Conservation (phyloP, 164 flowering plant genomes). For the Houttuynia cordata region DNA sequence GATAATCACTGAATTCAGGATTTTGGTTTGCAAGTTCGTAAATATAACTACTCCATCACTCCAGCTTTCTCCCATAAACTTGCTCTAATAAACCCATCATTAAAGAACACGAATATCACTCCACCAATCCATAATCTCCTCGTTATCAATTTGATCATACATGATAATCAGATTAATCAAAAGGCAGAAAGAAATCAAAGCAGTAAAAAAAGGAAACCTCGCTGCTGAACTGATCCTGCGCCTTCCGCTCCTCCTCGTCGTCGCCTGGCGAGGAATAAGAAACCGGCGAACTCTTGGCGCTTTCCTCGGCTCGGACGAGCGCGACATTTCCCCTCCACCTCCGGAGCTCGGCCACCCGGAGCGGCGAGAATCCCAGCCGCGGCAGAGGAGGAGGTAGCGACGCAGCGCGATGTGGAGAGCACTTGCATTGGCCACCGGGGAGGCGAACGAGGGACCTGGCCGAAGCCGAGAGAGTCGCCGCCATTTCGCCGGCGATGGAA, state of each 20-base stretch:
- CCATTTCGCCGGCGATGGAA: not conserved
- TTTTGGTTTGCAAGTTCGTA: no score
- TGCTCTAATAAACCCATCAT: no score
- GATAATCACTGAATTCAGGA: no score
- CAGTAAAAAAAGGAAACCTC: constrained; percentile 27
- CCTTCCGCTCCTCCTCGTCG: constrained; percentile 3
- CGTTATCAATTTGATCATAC: no score
- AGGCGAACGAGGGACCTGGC: not conserved
- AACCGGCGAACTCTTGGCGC: constrained; percentile 19
- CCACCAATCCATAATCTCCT: no score
- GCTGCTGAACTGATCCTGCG: constrained; percentile 19
- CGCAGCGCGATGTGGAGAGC: not conserved
- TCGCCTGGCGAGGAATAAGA: constrained; percentile 6
- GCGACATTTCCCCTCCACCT: constrained; percentile 15
- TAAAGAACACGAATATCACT: no score
- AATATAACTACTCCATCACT: no score
- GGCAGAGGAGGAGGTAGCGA: not conserved
- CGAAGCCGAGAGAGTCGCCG: not conserved
- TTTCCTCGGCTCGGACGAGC: constrained; percentile 57
- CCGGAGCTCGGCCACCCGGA: not conserved
- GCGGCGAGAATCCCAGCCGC: constrained; percentile 6
- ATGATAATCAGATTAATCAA: not conserved
- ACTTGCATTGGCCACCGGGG: not conserved
- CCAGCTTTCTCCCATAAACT: no score
- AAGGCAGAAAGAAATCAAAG: not conserved